phyloP scores from a whole-genome alignment of 495 filamentous ascomycete genomes.

The Rhypophila decipiens region DNA sequence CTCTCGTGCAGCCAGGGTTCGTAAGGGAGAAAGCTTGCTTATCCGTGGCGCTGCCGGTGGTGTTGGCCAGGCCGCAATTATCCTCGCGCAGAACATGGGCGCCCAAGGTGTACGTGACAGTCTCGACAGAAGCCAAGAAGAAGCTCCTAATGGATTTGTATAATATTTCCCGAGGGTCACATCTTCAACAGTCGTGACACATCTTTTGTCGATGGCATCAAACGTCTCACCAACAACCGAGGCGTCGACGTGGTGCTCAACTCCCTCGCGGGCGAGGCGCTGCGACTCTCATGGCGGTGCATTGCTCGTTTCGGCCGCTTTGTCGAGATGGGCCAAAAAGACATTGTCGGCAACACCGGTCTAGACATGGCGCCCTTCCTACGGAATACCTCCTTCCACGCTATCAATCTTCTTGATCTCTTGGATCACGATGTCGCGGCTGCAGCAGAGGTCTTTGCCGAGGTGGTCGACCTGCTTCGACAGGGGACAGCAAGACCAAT shows the following conservation, averaged over 20 bases:
- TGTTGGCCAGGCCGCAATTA: slow-evolving; percentile 44
- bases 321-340: slow-evolving; percentile 43
- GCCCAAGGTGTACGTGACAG: slow-evolving; percentile 45
- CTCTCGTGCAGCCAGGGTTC: too few species aligned
- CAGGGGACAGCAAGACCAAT: slow-evolving; percentile 23
- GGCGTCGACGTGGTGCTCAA: slow-evolving; percentile 52
- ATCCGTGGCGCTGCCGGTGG: slow-evolving; percentile 47
- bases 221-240: slow-evolving; percentile 31
- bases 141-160: slow-evolving; percentile 33
- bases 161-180: slow-evolving; percentile 38
- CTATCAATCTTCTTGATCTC: slow-evolving; percentile 50
- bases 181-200: slow-evolving; percentile 41
- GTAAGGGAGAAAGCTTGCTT: slow-evolving; percentile 42
- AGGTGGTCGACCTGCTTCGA: too few species aligned
- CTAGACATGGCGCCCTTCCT: slow-evolving; percentile 38
- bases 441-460: too few species aligned
- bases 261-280: slow-evolving; percentile 42
- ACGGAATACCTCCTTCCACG: slow-evolving; percentile 38
- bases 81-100: slow-evolving; percentile 40
- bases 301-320: slow-evolving; percentile 45
- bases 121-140: slow-evolving; percentile 35
- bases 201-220: slow-evolving; percentile 35
- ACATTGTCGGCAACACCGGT: slow-evolving; percentile 17
- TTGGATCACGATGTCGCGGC: too few species aligned
- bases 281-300: slow-evolving; percentile 42